These are phyloP conservation scores for Clarireedia sp. DNA, from an alignment of 2,329 filamentous ascomycete species.

Conservation along the genomic window DNA sequence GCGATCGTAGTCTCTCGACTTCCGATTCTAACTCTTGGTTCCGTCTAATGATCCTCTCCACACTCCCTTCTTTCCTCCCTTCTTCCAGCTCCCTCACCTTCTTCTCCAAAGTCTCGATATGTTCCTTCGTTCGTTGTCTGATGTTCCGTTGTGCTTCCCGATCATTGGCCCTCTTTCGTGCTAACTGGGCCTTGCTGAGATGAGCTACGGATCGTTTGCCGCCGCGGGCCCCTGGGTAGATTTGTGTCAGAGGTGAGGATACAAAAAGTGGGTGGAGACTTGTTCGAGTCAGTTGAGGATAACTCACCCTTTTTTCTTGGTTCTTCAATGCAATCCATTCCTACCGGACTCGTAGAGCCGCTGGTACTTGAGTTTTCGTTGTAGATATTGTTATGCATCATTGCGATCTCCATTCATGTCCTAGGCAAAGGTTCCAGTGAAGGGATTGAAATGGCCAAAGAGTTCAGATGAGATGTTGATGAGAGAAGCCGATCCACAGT, in stretches of 20 bases:
- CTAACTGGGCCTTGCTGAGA: conserved; percentile 76
- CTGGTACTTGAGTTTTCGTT: background rate
- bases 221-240: conserved; percentile 24
- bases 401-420: background rate
- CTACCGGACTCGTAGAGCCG: background rate
- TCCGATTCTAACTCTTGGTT: conserved; percentile 27
- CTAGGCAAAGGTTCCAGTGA: background rate
- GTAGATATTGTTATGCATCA: background rate
- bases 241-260: background rate
- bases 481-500: background rate
- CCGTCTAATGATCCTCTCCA: conserved; percentile 31
- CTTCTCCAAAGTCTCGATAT: conserved; percentile 45
- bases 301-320: background rate
- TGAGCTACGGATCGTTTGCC: conserved; percentile 72
- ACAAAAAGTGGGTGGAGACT: background rate
- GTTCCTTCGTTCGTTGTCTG: conserved; percentile 73
- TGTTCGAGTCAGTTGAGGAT: background rate
- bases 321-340: background rate
- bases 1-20: conserved; percentile 23
- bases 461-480: background rate
- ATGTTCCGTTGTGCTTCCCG: conserved; percentile 84
- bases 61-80: conserved; percentile 31
- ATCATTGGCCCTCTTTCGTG: conserved; percentile 83
- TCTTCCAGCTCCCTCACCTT: conserved; percentile 27
- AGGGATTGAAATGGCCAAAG: background rate